These are phyloP conservation scores for Cyamopsis tetragonoloba DNA, from an alignment of 306 rosid genomes.

Conservation along the genomic window DNA sequence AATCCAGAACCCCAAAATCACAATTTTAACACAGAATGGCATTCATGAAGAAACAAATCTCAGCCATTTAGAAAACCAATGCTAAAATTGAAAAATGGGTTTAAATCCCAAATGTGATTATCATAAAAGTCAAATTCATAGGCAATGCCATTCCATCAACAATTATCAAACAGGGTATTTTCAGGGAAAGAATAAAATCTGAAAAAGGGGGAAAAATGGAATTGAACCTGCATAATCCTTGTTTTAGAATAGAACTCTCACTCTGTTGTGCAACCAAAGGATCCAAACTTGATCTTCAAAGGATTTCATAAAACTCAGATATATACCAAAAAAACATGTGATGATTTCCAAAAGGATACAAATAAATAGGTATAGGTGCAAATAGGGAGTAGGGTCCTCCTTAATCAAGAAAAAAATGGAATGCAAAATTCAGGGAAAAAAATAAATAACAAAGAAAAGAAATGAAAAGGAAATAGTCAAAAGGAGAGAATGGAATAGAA, in stretches of 20 bases:
- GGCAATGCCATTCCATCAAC: conserved; percentile 20
- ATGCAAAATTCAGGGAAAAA: neutral
- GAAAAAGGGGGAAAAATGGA: neutral
- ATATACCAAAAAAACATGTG: conserved; percentile 26
- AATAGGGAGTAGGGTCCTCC: conserved; percentile 28
- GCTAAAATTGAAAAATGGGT: conserved; percentile 34
- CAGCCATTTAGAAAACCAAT: conserved; percentile 24
- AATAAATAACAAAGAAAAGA: conserved; percentile 27
- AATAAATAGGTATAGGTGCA: conserved; percentile 42
- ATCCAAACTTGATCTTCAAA: conserved; percentile 23
- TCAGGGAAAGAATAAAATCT: conserved; percentile 23
- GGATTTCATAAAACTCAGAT: conserved; percentile 11
- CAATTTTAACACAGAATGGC: conserved; percentile 13
- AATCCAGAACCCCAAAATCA: conserved; percentile 7
- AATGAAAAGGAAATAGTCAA: conserved; percentile 42
- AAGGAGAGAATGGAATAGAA: conserved; percentile 36
- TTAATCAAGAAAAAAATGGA: conserved; percentile 32
- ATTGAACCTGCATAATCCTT: conserved; percentile 49
- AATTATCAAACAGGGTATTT: conserved; percentile 6
- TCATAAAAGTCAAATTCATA: conserved; percentile 48
- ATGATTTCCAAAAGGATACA: conserved; percentile 30
- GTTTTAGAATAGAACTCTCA: conserved; percentile 35
- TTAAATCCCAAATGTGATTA: conserved; percentile 40
- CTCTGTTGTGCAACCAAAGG: conserved; percentile 20
- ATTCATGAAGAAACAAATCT: conserved; percentile 26